Evolutionary conservation across 352 stramenopile genomes (phyloP), one percentile per base, ranked within the genome.

Genomic region (Phytophthora agathidicida): DNA sequence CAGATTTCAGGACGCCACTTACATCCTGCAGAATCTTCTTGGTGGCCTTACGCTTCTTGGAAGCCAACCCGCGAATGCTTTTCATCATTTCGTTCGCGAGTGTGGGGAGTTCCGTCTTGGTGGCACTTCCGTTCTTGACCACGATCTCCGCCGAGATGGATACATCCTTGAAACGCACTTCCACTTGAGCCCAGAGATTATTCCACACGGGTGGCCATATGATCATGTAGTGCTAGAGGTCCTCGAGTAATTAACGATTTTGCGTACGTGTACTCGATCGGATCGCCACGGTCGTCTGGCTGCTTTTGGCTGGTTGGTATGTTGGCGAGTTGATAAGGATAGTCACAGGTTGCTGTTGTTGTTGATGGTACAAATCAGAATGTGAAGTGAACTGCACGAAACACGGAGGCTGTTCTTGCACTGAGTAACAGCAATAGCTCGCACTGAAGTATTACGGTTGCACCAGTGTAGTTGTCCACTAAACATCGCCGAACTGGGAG

Each of bases 161-260:
- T 16, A 60, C 20, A 10, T 44, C 26, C 22, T 46, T 37, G 39
- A 60, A 60, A 1, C 51, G 39, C 32, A 53, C 49, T 39, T 75
- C 65, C 55, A 75, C 68, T 27, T 60, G 62, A 19, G 20, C 65
- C 55, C 35, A 77, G 42, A 14, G 68, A 49, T 20, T n/a, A 16
- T 22, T 59, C 68, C 22, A 56, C 31, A 8, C 50, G 37, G 8
- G 50, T 44, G 10, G 50, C 50, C 14, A 59, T 22, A 13, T 50
- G 50, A 3, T 50, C 50, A 22, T 59, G 38, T 13, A 58, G 20
- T 7, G 27, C 49, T 14, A 33, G 35, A 35, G 36, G 49, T 7
- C 37, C 49, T 49, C 17, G 27, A 42, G 49, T 37, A 27, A 58
- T 58, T 27, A 49, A 24, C 27, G 36, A n/a, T 31, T 28, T 58